phyloP scores from a whole-genome alignment of 257 asterid genomes.

The Echium plantagineum region DNA sequence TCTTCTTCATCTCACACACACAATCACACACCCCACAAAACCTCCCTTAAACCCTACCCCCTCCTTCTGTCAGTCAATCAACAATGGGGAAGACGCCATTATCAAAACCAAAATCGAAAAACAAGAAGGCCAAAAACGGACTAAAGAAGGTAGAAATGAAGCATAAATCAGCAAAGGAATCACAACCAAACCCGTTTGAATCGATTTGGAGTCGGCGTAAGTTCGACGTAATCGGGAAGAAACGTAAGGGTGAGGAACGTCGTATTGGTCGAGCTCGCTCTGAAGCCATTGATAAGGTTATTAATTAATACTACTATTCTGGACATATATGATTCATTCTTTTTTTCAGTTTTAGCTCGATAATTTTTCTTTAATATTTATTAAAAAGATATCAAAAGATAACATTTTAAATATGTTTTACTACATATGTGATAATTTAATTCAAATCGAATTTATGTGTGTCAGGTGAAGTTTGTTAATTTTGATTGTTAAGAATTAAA shows the following conservation, averaged over 20 bases:
- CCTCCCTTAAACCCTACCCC: not conserved
- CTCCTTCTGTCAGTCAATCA: not conserved
- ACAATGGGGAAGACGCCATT: constrained; percentile 47
- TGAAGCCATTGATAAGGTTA: constrained; percentile 66
- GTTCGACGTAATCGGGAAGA: constrained; percentile 70
- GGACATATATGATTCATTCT: not conserved
- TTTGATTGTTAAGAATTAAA: no score
- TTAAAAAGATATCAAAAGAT: no score
- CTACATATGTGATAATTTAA: no score
- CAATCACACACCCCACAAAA: no score
- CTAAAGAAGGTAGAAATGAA: constrained; percentile 55
- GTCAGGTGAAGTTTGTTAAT: no score
- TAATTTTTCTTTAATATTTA: no score
- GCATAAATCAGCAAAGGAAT: constrained; percentile 23
- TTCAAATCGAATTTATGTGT: no score
- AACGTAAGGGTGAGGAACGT: constrained; percentile 75
- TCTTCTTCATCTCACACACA: no score
- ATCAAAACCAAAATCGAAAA: constrained; percentile 20
- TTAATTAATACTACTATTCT: not conserved
- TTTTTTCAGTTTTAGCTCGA: no score
- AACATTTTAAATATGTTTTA: no score
- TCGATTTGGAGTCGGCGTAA: constrained; percentile 82
- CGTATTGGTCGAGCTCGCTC: constrained; percentile 89
- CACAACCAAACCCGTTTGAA: constrained; percentile 69
- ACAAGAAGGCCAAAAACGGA: constrained; percentile 41